A percentile compares a stretch with the other conserved stretches of the same genome.
These are phyloP conservation scores for Hypseocharis bilobata DNA, from an alignment of 441 rosid genomes.

Conservation along the genomic window DNA sequence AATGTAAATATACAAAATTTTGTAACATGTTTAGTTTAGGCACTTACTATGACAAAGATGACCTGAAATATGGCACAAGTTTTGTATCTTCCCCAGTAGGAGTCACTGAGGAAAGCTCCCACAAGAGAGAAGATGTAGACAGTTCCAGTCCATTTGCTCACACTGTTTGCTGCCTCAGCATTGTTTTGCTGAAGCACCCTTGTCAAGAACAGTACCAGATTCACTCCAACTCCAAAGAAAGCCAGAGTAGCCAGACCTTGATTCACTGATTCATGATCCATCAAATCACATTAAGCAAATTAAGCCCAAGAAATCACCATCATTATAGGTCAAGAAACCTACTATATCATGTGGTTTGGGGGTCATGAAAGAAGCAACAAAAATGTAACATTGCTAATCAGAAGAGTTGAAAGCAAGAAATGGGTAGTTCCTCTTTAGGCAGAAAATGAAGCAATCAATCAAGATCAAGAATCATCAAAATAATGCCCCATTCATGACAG, in stretches of 20 bases:
- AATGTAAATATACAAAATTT: neutral
- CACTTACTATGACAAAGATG: conserved; percentile 81
- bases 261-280: conserved; percentile 41
- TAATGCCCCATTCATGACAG: no score
- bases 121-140: conserved; percentile 92
- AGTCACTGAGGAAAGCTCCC: conserved; percentile 90
- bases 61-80: conserved; percentile 92
- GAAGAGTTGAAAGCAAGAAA: no score
- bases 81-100: conserved; percentile 96
- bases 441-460: no score
- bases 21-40: neutral
- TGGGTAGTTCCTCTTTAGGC: no score
- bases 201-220: conserved; percentile 83
- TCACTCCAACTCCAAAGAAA: conserved; percentile 96
- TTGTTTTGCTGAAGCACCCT: conserved; percentile 80
- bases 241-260: conserved; percentile 98
- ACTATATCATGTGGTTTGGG: no score
- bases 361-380: no score
- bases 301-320: no score
- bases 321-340: no score
- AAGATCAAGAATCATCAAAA: no score
- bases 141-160: conserved; percentile 99
- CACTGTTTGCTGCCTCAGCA: conserved; percentile 93
- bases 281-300: neutral
- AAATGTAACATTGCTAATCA: no score